Conservation (phyloP, 257 asterid genomes). For the Gardenia jasminoides region DNA sequence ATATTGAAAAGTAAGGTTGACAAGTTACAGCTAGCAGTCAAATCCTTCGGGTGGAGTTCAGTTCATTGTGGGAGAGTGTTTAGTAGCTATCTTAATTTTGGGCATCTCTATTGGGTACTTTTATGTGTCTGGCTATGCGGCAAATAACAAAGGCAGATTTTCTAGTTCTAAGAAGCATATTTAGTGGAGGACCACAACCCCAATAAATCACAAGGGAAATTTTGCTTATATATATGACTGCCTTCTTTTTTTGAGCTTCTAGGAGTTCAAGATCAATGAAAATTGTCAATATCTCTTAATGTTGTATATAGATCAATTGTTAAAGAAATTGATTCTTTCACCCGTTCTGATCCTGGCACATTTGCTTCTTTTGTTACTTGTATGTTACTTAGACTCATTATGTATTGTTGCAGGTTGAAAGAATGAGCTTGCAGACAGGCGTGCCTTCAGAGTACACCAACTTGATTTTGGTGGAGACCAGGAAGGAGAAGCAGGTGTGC, state of each 20-base stretch:
- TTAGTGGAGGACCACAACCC: too few relatives aligned
- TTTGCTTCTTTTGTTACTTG: background rate
- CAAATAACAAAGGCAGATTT: too few relatives aligned
- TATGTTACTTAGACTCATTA: background rate
- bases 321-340: background rate
- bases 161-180: too few relatives aligned
- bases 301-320: background rate
- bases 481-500: slow-evolving; percentile 30
- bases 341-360: background rate
- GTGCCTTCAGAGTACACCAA: slow-evolving; percentile 71
- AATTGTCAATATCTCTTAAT: background rate
- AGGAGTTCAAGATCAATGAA: background rate
- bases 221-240: background rate
- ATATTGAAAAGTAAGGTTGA: background rate
- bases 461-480: slow-evolving; percentile 51
- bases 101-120: background rate
- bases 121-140: too few relatives aligned
- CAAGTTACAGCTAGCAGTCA: too few relatives aligned
- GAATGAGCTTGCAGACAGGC: slow-evolving; percentile 64
- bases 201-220: too few relatives aligned
- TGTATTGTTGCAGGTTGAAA: slow-evolving; percentile 44
- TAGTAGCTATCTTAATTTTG: background rate
- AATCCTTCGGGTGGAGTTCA: background rate
- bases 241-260: background rate
- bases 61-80: background rate